phyloP scores from a whole-genome alignment of 2,329 filamentous ascomycete genomes.

The Fusarium hainanense region DNA sequence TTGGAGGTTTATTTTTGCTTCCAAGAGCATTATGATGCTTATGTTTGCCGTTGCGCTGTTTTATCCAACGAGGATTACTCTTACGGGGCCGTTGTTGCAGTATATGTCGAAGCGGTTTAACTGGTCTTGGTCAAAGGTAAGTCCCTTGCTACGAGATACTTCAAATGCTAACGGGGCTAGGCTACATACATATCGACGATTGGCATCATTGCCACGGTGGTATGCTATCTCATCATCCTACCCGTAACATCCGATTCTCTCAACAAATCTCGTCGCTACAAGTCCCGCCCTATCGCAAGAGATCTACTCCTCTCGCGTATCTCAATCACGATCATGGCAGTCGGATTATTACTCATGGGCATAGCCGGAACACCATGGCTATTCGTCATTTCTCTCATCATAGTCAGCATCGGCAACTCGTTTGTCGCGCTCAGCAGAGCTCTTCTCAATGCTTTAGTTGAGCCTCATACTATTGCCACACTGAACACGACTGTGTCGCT shows the following conservation, averaged over 20 bases:
- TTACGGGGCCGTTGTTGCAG: conserved; percentile 58
- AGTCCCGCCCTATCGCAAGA: conserved; percentile 50
- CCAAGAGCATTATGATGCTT: conserved; percentile 53
- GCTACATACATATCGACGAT: conserved; percentile 57
- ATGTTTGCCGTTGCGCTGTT: conserved; percentile 49
- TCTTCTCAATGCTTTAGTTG: conserved; percentile 64
- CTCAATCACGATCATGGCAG: conserved; percentile 47
- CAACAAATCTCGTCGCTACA: conserved; percentile 40
- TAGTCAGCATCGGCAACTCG: conserved; percentile 59
- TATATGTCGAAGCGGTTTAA: conserved; percentile 64
- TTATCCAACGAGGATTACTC: conserved; percentile 47
- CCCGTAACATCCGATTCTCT: conserved; percentile 51
- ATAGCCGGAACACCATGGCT: conserved; percentile 51
- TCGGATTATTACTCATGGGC: conserved; percentile 54
- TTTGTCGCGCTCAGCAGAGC: conserved; percentile 58
- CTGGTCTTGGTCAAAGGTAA: conserved; percentile 59
- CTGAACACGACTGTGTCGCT: conserved; percentile 65
- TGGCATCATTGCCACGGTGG: conserved; percentile 52
- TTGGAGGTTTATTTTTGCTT: conserved; percentile 55
- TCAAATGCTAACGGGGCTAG: conserved; percentile 25
- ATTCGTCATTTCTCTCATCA: conserved; percentile 55
- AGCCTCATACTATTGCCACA: conserved; percentile 63
- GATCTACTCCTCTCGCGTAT: conserved; percentile 56
- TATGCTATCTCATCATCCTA: conserved; percentile 54
- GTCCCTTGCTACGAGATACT: neutral